Conservation (phyloP, 768 basidiomycete species). For the Rhodosporidiobolus sp. region DNA sequence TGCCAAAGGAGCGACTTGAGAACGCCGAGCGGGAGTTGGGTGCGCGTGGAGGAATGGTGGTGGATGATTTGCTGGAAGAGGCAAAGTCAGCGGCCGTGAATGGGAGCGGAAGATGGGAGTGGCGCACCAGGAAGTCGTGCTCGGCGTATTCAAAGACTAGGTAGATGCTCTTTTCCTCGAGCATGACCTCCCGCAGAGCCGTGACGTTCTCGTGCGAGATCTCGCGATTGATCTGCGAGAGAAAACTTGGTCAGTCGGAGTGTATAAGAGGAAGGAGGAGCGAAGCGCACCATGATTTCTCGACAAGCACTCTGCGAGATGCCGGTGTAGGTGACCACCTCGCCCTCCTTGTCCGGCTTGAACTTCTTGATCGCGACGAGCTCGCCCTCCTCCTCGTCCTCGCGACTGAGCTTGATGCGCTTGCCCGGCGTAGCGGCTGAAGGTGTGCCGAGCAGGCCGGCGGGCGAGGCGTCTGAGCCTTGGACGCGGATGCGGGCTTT, state of each 20-base stretch:
- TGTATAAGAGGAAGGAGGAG: not conserved
- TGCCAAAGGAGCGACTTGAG: constrained; percentile 93
- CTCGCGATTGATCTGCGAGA: constrained; percentile 72
- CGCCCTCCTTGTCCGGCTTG: constrained; percentile 99
- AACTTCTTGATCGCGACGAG: constrained; percentile 99
- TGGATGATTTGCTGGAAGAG: constrained; percentile 87
- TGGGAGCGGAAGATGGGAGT: not conserved
- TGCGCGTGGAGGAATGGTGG: constrained; percentile 87
- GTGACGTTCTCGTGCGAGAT: constrained; percentile 88
- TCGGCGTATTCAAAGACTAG: constrained; percentile 99
- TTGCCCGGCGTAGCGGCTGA: constrained; percentile 56
- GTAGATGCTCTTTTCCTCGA: constrained; percentile 97
- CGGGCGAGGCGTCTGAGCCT: constrained; percentile 39
- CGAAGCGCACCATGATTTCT: constrained; percentile 78
- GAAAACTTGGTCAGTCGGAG: not conserved
- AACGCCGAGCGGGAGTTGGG: constrained; percentile 67
- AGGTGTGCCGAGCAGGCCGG: constrained; percentile 43
- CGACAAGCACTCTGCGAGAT: constrained; percentile 96
- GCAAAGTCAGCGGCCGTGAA: not conserved
- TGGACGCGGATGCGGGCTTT: constrained; percentile 61
- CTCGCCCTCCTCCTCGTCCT: constrained; percentile 58
- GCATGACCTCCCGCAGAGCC: constrained; percentile 84
- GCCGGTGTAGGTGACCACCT: constrained; percentile 83
- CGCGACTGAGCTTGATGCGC: constrained; percentile 43
- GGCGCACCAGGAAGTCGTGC: constrained; percentile 89